These are phyloP conservation scores for Magnolia changhungtana DNA, from an alignment of 164 flowering plant genomes.

Conservation along the genomic window DNA sequence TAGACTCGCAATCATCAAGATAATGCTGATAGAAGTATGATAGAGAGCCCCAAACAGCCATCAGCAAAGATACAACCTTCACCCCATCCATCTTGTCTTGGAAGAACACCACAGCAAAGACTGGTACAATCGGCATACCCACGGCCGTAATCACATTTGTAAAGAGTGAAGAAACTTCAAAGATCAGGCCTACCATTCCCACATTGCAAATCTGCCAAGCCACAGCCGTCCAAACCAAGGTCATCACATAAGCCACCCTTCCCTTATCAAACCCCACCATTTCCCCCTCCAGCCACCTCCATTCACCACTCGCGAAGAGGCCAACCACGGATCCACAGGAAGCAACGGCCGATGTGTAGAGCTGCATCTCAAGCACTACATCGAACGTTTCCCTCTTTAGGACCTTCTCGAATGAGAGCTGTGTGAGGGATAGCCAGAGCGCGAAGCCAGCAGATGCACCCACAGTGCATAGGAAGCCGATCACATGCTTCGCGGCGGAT, in stretches of 20 bases:
- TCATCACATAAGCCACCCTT: slow-evolving; percentile 13
- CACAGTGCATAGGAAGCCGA: slow-evolving; percentile 31
- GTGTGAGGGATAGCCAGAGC: slow-evolving; percentile 29
- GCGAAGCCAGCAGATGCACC: slow-evolving; percentile 34
- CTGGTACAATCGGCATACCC: slow-evolving; percentile 22
- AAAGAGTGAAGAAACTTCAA: slow-evolving; percentile 25
- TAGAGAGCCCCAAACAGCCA: slow-evolving; percentile 28
- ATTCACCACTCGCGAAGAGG: slow-evolving; percentile 31
- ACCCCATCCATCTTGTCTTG: slow-evolving; percentile 36
- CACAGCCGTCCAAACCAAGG: slow-evolving; percentile 5
- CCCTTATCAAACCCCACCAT: slow-evolving; percentile 22
- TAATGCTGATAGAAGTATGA: slow-evolving; percentile 32
- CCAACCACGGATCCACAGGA: slow-evolving; percentile 24
- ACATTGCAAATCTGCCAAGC: neutral
- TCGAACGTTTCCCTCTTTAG: slow-evolving; percentile 17
- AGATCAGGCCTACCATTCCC: slow-evolving; percentile 24
- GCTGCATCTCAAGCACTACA: slow-evolving; percentile 21
- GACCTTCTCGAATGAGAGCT: slow-evolving; percentile 33
- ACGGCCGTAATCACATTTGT: neutral
- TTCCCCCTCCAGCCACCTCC: slow-evolving; percentile 23
- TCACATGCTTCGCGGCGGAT: slow-evolving; percentile 16
- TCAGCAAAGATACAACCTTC: slow-evolving; percentile 28
- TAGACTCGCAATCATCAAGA: slow-evolving; percentile 19
- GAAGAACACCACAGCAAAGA: slow-evolving; percentile 25
- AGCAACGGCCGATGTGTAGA: slow-evolving; percentile 21